Percentiles rank a stretch among this genome's conserved stretches.
These are phyloP conservation scores for Wakefieldia striispora DNA, from an alignment of 768 basidiomycete genomes.

Conservation along the genomic window DNA sequence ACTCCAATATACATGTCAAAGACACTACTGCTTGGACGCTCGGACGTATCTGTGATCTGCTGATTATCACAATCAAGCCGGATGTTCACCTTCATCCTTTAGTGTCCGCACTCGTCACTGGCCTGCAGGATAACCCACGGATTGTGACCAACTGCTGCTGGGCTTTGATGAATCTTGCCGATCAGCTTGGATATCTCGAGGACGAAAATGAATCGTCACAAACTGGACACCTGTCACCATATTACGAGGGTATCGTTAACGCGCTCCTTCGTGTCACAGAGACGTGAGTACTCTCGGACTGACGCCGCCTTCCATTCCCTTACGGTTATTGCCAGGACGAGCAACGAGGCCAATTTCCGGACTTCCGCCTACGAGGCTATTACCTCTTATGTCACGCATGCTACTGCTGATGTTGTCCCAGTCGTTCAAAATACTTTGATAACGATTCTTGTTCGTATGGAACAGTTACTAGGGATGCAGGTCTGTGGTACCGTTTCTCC, in stretches of 20 bases:
- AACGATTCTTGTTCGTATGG: constrained; percentile 86
- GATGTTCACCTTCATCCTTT: constrained; percentile 85
- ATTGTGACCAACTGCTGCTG: constrained; percentile 95
- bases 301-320: constrained; percentile 7
- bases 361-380: constrained; percentile 97
- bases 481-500: constrained; percentile 39
- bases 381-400: constrained; percentile 79
- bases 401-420: constrained; percentile 72
- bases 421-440: constrained; percentile 82
- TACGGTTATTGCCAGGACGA: constrained; percentile 44
- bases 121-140: constrained; percentile 75
- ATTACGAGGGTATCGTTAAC: constrained; percentile 83
- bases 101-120: constrained; percentile 77
- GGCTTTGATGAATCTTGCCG: constrained; percentile 93
- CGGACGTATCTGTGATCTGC: constrained; percentile 88
- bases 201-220: constrained; percentile 52
- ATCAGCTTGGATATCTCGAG: constrained; percentile 78
- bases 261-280: constrained; percentile 87
- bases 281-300: constrained; percentile 48
- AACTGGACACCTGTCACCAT: constrained; percentile 75
- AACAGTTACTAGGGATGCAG: constrained; percentile 81
- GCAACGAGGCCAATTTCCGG: constrained; percentile 89
- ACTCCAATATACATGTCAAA: constrained; percentile 81
- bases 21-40: constrained; percentile 99
- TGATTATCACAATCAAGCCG: constrained; percentile 83